These are phyloP conservation scores for Crucihimalaya himalaica DNA, from an alignment of 345 rosid genomes.

Conservation along the genomic window DNA sequence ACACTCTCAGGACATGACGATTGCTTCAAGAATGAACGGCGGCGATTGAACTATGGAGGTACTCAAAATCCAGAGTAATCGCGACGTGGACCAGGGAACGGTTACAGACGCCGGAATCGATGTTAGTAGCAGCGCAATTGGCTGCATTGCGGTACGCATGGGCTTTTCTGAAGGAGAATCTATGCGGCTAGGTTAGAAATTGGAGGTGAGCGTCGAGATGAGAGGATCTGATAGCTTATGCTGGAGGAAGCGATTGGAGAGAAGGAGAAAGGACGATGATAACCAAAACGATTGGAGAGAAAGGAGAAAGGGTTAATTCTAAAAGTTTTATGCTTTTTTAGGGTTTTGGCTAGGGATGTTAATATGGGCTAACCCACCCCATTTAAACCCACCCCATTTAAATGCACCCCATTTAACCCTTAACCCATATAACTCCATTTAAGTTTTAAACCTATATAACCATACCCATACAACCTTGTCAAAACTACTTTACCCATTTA, in stretches of 20 bases:
- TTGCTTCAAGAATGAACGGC: conserved; percentile 88
- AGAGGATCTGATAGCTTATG: conserved; percentile 86
- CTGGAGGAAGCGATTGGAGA: conserved; percentile 85
- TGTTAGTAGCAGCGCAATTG: conserved; percentile 59
- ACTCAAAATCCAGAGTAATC: conserved; percentile 86
- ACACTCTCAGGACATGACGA: conserved; percentile 76
- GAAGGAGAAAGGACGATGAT: conserved; percentile 83
- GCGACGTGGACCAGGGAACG: conserved; percentile 84
- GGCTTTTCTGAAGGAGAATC: conserved; percentile 68
- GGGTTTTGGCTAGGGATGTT: no score
- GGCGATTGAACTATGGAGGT: conserved; percentile 93
- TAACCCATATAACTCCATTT: no score
- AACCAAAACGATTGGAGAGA: conserved; percentile 59
- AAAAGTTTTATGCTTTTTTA: no score
- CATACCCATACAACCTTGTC: no score
- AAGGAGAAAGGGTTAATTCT: no score
- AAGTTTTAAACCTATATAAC: no score
- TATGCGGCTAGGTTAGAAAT: conserved; percentile 38
- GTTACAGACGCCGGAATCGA: conserved; percentile 58
- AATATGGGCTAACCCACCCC: no score
- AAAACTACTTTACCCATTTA: no score
- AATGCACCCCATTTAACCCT: no score
- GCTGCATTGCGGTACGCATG: conserved; percentile 75
- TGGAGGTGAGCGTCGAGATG: conserved; percentile 54
- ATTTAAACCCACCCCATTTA: no score